Evolutionary conservation across 352 stramenopile genomes (phyloP).

Genomic region (Phytophthora pseudosyringae): DNA sequence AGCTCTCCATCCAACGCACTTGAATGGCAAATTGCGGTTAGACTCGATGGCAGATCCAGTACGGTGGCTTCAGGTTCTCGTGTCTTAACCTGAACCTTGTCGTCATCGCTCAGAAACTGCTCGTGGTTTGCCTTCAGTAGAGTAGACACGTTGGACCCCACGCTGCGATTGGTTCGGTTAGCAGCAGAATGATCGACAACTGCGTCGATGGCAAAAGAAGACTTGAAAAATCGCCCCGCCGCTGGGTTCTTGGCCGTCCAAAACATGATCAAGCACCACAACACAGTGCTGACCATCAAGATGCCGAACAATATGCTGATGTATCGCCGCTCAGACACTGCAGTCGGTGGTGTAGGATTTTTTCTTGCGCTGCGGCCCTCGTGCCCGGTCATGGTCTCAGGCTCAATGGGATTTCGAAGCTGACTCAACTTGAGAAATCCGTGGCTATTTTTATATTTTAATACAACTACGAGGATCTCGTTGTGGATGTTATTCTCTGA

Average conservation of each 20-base stretch:
- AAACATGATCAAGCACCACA: slow-evolving; percentile 11
- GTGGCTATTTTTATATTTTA: no score
- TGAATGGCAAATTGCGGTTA: slow-evolving; percentile 15
- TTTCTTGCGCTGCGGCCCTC: background rate
- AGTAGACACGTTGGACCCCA: background rate
- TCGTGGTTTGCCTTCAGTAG: background rate
- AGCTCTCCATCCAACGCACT: slow-evolving; percentile 66
- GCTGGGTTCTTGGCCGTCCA: background rate
- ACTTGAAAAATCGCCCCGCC: slow-evolving; percentile 1
- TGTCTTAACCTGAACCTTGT: background rate
- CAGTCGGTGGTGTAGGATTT: background rate
- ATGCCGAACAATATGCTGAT: slow-evolving; percentile 2
- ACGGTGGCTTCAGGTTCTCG: background rate
- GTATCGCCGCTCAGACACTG: slow-evolving; percentile 11
- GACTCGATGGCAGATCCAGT: slow-evolving; percentile 3
- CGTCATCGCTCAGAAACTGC: background rate
- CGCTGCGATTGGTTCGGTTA: background rate
- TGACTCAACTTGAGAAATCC: background rate
- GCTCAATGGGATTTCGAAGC: background rate
- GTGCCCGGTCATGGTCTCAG: background rate
- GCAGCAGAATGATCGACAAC: background rate
- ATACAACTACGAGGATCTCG: no score
- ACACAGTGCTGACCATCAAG: background rate
- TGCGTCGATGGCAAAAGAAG: background rate
- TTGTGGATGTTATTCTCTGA: no score